Evolutionary conservation across 2,329 filamentous ascomycete species (phyloP).

Genomic region (Trichoderma gracile): DNA sequence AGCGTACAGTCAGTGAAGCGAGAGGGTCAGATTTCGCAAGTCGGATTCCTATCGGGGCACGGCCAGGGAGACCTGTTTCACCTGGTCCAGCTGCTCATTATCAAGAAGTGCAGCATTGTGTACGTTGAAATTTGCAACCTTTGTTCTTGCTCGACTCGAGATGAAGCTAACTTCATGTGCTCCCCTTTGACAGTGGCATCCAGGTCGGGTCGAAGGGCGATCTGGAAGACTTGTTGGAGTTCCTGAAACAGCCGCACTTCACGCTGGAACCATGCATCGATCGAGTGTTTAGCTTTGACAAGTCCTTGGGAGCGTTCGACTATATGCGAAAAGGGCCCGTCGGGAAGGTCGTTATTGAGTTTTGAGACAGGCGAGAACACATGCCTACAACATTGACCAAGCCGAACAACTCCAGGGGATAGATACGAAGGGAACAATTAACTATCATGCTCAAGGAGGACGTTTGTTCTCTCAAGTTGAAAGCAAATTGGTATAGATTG

Average conservation of each 20-base stretch:
- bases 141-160: not conserved
- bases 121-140: not conserved
- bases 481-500: not conserved
- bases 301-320: constrained; percentile 12
- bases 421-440: too few species aligned
- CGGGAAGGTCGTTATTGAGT: constrained; percentile 20
- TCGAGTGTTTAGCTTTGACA: constrained; percentile 8
- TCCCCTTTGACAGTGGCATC: not conserved
- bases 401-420: too few species aligned
- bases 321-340: not conserved
- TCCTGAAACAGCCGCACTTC: not conserved
- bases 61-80: not conserved
- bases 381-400: too few species aligned
- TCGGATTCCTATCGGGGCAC: constrained; percentile 13
- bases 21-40: constrained; percentile 20
- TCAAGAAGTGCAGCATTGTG: constrained; percentile 15
- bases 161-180: not conserved
- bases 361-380: not conserved
- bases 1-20: constrained; percentile 8
- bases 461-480: too few species aligned
- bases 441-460: too few species aligned
- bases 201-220: constrained; percentile 17
- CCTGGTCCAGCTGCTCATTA: constrained; percentile 14
- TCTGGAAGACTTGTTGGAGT: constrained; percentile 13
- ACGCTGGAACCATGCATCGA: constrained; percentile 15